Conservation (phyloP, 768 basidiomycete species). For the Mycena pura region DNA sequence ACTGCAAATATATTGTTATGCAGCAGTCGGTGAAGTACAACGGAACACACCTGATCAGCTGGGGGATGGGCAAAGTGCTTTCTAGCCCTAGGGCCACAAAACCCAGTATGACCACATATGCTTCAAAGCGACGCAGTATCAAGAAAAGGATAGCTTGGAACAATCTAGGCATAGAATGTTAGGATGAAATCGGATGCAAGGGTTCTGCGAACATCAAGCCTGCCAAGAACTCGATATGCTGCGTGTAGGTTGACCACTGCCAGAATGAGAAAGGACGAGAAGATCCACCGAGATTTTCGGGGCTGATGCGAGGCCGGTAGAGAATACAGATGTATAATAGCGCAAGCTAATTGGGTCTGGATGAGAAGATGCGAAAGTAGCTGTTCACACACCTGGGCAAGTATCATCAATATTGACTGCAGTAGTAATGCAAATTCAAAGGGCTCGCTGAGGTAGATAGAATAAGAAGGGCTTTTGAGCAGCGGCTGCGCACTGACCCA, state of each 20-base stretch:
- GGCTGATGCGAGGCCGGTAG: slow-evolving; percentile 66
- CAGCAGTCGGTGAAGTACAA: slow-evolving; percentile 1
- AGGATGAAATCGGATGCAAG: slow-evolving; percentile 4
- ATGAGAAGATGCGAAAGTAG: slow-evolving; percentile 22
- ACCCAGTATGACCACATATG: slow-evolving; percentile 70
- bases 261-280: slow-evolving; percentile 78
- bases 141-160: slow-evolving; percentile 77
- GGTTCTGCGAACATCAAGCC: slow-evolving; percentile 66
- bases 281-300: slow-evolving; percentile 65
- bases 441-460: slow-evolving; percentile 48
- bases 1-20: slow-evolving; percentile 44
- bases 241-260: slow-evolving; percentile 82
- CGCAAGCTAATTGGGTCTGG: slow-evolving; percentile 58
- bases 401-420: slow-evolving; percentile 86
- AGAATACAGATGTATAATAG: slow-evolving; percentile 83
- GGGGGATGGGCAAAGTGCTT: slow-evolving; percentile 86
- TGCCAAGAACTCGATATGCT: slow-evolving; percentile 85
- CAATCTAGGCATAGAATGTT: slow-evolving; percentile 49
- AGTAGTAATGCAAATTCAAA: slow-evolving; percentile 82
- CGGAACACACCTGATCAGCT: slow-evolving; percentile 69
- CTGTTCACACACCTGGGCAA: slow-evolving; percentile 67
- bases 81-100: slow-evolving; percentile 84
- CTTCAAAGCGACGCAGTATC: slow-evolving; percentile 68
- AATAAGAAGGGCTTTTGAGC: neutral
- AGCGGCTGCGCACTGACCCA: slow-evolving; percentile 56